Conservation (phyloP, 228 moss, liverwort and hornwort species). For the Sphagnum magellanicum region DNA sequence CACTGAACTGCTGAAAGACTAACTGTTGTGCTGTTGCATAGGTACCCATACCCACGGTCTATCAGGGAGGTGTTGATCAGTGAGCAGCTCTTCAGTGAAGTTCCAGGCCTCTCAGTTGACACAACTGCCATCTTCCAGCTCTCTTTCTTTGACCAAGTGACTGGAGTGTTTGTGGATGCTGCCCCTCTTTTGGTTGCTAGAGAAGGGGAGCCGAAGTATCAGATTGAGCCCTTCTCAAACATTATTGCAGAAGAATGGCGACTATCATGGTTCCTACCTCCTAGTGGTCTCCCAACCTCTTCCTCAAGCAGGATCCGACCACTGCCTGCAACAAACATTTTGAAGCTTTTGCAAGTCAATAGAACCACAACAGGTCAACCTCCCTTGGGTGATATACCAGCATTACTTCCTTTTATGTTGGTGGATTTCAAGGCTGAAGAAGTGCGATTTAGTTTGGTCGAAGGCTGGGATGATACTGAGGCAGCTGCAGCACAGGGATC, state of each 20-base stretch:
- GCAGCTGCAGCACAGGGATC: constrained; percentile 11
- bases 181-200: constrained; percentile 16
- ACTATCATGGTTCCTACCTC: constrained; percentile 14
- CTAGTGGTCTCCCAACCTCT: constrained; percentile 7
- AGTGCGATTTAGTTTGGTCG: constrained; percentile 5
- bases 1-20: not conserved
- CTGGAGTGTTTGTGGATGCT: constrained; percentile 11
- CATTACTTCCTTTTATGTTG: constrained; percentile 11
- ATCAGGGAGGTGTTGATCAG: constrained; percentile 10
- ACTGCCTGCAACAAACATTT: constrained; percentile 4
- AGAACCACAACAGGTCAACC: constrained; percentile 5
- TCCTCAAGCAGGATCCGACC: constrained; percentile 1
- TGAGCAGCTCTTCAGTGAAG: constrained; percentile 9
- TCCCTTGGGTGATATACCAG: constrained; percentile 7
- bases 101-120: constrained; percentile 10
- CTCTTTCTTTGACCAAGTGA: constrained; percentile 8
- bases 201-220: constrained; percentile 11
- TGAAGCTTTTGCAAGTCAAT: constrained; percentile 12
- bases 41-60: constrained; percentile 9
- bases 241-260: constrained; percentile 14
- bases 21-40: constrained; percentile 1
- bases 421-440: constrained; percentile 10
- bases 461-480: constrained; percentile 13
- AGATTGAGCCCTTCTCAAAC: constrained; percentile 10
- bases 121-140: constrained; percentile 13